Conservation (phyloP, 148 eudicot species). For the Persicaria maculosa region DNA sequence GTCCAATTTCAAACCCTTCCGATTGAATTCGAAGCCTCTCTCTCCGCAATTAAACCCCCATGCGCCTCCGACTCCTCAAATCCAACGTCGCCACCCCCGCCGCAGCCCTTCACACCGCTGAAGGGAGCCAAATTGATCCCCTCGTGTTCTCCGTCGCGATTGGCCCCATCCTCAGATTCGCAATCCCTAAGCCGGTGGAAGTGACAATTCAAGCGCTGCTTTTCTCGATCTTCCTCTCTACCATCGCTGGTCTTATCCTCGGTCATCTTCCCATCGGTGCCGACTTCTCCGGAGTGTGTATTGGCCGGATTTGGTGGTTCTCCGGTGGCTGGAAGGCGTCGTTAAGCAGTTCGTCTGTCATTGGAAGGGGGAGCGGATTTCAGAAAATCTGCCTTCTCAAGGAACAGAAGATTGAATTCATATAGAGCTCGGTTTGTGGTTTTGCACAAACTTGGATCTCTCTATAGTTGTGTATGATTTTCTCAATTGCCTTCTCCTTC, state of each 20-base stretch:
- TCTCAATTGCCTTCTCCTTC: too few relatives aligned
- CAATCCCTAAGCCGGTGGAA: conserved; percentile 48
- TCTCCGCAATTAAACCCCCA: conserved; percentile 20
- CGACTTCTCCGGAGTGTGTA: too few relatives aligned
- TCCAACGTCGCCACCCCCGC: conserved; percentile 11
- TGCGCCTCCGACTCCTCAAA: conserved; percentile 21
- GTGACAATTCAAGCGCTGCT: conserved; percentile 72
- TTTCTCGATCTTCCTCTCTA: conserved; percentile 65
- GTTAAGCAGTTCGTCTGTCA: too few relatives aligned
- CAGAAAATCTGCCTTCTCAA: too few relatives aligned
- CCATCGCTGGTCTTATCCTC: conserved; percentile 72
- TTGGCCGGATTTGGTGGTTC: too few relatives aligned
- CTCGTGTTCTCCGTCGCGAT: conserved; percentile 52
- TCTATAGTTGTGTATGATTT: not conserved
- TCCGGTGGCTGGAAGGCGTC: too few relatives aligned
- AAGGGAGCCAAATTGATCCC: conserved; percentile 55
- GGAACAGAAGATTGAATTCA: too few relatives aligned
- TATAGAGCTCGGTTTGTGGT: too few relatives aligned
- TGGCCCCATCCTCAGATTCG: conserved; percentile 49
- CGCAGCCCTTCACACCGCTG: conserved; percentile 5
- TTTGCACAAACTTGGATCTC: too few relatives aligned
- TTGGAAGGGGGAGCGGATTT: too few relatives aligned
- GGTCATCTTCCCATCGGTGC: conserved; percentile 80
- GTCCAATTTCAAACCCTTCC: conserved; percentile 6
- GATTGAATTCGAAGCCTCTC: conserved; percentile 15